Evolutionary conservation across 169 alveolate genomes (phyloP).

Genomic region (Amoebophrya sp.): DNA sequence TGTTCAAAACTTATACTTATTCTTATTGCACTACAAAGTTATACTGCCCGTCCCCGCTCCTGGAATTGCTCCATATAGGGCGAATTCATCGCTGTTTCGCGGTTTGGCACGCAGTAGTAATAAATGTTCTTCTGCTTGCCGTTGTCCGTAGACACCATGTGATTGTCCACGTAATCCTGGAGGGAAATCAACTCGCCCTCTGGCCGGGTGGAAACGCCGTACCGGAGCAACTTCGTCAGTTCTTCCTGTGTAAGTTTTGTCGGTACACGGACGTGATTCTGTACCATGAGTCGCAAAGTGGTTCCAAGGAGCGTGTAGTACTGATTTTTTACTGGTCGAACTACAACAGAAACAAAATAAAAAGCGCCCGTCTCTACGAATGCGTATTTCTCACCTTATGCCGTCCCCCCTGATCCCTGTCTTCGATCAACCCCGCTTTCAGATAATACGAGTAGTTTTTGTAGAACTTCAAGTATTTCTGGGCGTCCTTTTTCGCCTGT

Average conservation of each 20-base stretch:
- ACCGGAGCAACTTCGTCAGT: constrained; percentile 43
- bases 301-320: too few relatives aligned
- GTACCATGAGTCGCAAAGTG: too few relatives aligned
- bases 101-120: constrained; percentile 58
- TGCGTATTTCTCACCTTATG: too few relatives aligned
- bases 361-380: too few relatives aligned
- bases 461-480: constrained; percentile 67
- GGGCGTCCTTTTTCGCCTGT: constrained; percentile 61
- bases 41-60: constrained; percentile 39
- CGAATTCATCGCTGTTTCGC: constrained; percentile 68
- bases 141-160: constrained; percentile 52
- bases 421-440: constrained; percentile 71
- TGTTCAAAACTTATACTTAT: background rate
- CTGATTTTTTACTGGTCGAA: too few relatives aligned
- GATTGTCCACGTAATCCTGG: constrained; percentile 37
- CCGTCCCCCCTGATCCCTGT: constrained; percentile 57
- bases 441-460: constrained; percentile 66
- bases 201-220: constrained; percentile 53
- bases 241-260: background rate
- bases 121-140: constrained; percentile 71
- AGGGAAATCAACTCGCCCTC: constrained; percentile 48
- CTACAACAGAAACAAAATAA: too few relatives aligned
- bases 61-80: constrained; percentile 79
- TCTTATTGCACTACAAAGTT: background rate
- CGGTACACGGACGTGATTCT: constrained; percentile 33